Evolutionary conservation across 257 asterid species (phyloP).

Genomic region (Hygrophila difformis): DNA sequence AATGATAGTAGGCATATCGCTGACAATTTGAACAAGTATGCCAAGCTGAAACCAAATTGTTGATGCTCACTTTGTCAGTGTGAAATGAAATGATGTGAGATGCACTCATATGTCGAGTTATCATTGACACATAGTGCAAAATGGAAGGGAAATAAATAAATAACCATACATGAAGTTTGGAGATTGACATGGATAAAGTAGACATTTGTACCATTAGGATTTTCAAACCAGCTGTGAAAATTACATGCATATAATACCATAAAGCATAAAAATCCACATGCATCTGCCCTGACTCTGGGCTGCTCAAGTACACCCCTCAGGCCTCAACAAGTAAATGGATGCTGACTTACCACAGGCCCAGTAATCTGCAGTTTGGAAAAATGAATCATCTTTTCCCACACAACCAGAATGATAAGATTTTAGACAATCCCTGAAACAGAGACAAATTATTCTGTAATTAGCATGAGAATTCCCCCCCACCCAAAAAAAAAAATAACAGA

Average conservation of each 20-base stretch:
- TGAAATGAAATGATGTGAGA: slow-evolving; percentile 4
- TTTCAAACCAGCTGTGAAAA: not conserved
- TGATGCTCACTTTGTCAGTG: not conserved
- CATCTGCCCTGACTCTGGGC: not conserved
- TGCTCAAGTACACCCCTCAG: not conserved
- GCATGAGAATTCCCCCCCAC: no score
- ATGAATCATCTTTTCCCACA: slow-evolving; percentile 39
- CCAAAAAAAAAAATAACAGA: no score
- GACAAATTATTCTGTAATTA: slow-evolving; percentile 8
- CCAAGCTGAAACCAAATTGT: slow-evolving; percentile 47
- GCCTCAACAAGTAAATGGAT: not conserved
- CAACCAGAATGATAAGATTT: slow-evolving; percentile 70
- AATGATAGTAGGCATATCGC: slow-evolving; percentile 30
- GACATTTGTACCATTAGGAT: not conserved
- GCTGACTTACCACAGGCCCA: slow-evolving; percentile 64
- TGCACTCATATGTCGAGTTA: not conserved
- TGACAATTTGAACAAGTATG: slow-evolving; percentile 52
- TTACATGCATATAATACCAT: not conserved
- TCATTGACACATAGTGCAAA: not conserved
- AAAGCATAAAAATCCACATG: not conserved
- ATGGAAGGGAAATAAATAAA: slow-evolving; percentile 4
- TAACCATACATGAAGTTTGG: slow-evolving; percentile 9
- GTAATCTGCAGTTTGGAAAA: slow-evolving; percentile 23
- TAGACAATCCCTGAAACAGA: slow-evolving; percentile 55
- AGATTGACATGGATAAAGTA: slow-evolving; percentile 4